Evolutionary conservation across 2,329 filamentous ascomycete genomes (phyloP), one percentile per base, ranked within the genome.

Genomic region (Epichloe bromicola): DNA sequence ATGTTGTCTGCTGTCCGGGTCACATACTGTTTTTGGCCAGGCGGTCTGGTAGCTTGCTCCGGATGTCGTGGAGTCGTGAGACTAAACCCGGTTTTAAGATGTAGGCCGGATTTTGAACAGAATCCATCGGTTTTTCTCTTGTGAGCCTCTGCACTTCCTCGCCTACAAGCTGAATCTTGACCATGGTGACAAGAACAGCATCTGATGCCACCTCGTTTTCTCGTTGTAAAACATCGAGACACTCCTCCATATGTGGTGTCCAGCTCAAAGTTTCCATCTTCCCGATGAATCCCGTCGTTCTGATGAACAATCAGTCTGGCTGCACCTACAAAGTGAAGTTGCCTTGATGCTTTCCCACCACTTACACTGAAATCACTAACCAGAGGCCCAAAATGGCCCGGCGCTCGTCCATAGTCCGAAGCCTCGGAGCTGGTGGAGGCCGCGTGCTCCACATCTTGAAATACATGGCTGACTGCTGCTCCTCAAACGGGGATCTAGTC

Each of bases 171-270:
- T 73, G 70, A 11, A 70, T 58, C 26, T 60, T 65, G 20, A 68
- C 51, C 11, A 68, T 57, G 1, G 63, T 49, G 3, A 58, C 60
- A 1, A 83, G 65, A 2, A 76, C 56, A 30, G 68, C 65, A 58
- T 84, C 80, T 2, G 70, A 69, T 0, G 70, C 64, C 23, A 67
- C 67, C 51, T 80, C 74, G 7, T 67, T 68, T 1, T 69, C 63
- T 15, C 69, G 63, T 4, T 67, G 64, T 0, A 84, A 63, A 2
- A 69, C 55, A 4, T 68, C 61, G 1, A 83, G 64, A 37, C 72
- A 77, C 37, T 82, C 77, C 33, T 81, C 78, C 67, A 83, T 73
- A 48, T 80, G 72, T 1, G 72, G 56, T 1, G 73, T 80, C 80
- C 80, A 85, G 2, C 66, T 68, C 46, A 83, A 65, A 2, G 70